Evolutionary conservation across 148 eudicot species (phyloP).

Genomic region (Tetragonia tetragonoides): DNA sequence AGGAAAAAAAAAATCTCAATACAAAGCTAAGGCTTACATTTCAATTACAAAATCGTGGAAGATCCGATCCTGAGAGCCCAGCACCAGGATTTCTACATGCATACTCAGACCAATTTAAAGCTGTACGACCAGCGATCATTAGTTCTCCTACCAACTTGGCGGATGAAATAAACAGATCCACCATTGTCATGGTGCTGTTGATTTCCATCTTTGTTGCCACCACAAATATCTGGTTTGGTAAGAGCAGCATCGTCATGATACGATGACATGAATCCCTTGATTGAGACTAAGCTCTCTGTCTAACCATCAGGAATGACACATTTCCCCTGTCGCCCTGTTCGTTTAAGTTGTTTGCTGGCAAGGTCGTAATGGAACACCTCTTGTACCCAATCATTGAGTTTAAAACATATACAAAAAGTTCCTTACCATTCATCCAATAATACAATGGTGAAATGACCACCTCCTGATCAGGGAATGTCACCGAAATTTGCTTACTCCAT

Average conservation of each 20-base stretch:
- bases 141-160: neutral
- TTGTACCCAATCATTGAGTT: too few species aligned
- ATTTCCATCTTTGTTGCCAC: neutral
- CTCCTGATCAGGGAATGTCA: neutral
- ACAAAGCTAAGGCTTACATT: too few species aligned
- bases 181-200: neutral
- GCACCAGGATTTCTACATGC: too few species aligned
- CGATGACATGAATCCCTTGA: neutral
- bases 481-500: too few species aligned
- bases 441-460: neutral
- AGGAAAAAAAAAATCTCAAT: too few species aligned
- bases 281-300: neutral
- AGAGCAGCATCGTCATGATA: neutral
- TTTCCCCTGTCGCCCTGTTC: neutral
- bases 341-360: neutral
- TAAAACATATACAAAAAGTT: neutral
- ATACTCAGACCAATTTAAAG: neutral
- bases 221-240: neutral
- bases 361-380: conserved; percentile 8
- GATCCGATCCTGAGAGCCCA: too few species aligned
- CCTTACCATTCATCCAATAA: conserved; percentile 10
- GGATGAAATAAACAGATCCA: neutral
- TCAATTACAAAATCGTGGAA: too few species aligned
- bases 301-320: neutral
- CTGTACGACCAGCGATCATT: neutral